phyloP scores from a whole-genome alignment of 805 yeast genomes.

The Sugiyamaella smithiae region DNA sequence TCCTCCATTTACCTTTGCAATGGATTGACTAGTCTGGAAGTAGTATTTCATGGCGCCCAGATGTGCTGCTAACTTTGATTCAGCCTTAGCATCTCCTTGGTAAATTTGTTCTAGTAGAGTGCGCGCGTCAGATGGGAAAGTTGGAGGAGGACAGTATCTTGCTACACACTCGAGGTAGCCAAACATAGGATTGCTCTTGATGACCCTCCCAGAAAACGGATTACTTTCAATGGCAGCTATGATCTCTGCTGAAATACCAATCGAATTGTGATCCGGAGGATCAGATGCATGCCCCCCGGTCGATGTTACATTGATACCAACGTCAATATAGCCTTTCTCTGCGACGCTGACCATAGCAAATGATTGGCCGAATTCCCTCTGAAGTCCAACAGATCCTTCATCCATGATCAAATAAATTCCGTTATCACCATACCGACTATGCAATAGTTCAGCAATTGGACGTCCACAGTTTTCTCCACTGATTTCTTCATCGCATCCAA shows the following conservation, averaged over 20 bases:
- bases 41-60: conserved; percentile 31
- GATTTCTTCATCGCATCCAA: conserved; percentile 77
- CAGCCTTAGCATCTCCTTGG: not conserved
- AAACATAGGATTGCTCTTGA: not conserved
- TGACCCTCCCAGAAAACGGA: not conserved
- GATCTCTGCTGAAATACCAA: not conserved
- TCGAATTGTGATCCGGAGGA: not conserved
- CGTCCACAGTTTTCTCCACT: conserved; percentile 40
- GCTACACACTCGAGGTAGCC: not conserved
- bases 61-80: not conserved
- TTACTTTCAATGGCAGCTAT: not conserved
- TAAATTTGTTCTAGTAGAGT: too few species aligned
- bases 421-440: not conserved
- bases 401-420: not conserved
- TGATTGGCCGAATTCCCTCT: not conserved
- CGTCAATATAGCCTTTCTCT: not conserved
- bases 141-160: not conserved
- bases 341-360: not conserved
- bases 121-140: not conserved
- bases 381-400: not conserved
- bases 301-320: not conserved
- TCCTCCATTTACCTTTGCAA: conserved; percentile 65
- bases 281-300: not conserved
- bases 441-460: not conserved
- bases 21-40: conserved; percentile 58